Conservation (phyloP, 805 yeast species). For the Candida parachauliodes region DNA sequence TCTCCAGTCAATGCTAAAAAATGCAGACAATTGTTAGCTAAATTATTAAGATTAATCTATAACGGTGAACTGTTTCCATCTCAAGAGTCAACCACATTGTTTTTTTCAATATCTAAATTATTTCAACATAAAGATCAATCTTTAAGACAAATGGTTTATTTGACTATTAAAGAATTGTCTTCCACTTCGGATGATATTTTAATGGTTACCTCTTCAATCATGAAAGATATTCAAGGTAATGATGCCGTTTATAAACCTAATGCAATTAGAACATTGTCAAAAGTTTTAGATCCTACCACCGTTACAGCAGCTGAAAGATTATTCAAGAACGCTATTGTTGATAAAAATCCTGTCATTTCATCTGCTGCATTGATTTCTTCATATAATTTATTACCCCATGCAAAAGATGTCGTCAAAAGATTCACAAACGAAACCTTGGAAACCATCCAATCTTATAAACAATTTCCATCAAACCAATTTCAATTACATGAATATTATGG, state of each 20-base stretch:
- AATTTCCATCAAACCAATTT: slow-evolving; percentile 47
- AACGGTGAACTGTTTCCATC: slow-evolving; percentile 85
- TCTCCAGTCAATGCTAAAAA: slow-evolving; percentile 84
- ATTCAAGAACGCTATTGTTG: slow-evolving; percentile 90
- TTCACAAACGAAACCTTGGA: slow-evolving; percentile 95
- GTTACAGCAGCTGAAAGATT: slow-evolving; percentile 91
- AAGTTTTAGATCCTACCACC: slow-evolving; percentile 86
- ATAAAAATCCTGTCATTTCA: slow-evolving; percentile 78
- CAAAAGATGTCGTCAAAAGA: slow-evolving; percentile 88
- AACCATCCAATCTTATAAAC: slow-evolving; percentile 66
- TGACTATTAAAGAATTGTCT: slow-evolving; percentile 90
- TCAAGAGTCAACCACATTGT: slow-evolving; percentile 86
- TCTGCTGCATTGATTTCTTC: slow-evolving; percentile 94
- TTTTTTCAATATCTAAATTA: slow-evolving; percentile 89
- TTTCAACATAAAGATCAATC: slow-evolving; percentile 89
- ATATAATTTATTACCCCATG: slow-evolving; percentile 83
- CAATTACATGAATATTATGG: slow-evolving; percentile 57
- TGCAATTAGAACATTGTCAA: slow-evolving; percentile 86
- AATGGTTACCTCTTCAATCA: slow-evolving; percentile 96
- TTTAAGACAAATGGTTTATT: slow-evolving; percentile 87
- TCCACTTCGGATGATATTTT: slow-evolving; percentile 86
- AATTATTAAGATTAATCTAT: slow-evolving; percentile 76
- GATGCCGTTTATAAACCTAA: slow-evolving; percentile 85
- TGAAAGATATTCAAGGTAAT: slow-evolving; percentile 95
- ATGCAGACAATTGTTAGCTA: slow-evolving; percentile 79